Conservation (phyloP, 2,329 filamentous ascomycete species). For the Colletotrichum chrysophilum region DNA sequence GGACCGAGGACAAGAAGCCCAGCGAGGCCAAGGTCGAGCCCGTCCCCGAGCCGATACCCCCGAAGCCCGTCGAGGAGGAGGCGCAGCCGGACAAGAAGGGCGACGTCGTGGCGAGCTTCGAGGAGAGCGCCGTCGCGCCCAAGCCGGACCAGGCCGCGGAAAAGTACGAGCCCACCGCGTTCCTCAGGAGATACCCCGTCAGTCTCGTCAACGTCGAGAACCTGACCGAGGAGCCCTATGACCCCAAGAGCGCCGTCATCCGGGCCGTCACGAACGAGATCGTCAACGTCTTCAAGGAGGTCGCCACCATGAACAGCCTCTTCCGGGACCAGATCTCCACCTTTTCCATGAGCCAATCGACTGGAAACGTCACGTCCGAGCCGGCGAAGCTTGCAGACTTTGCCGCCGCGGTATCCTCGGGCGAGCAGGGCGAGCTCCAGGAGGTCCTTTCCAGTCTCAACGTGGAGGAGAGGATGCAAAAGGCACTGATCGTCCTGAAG, state of each 20-base stretch:
- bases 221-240: constrained; percentile 84
- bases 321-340: constrained; percentile 98
- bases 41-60: constrained; percentile 64
- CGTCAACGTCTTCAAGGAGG: constrained; percentile 98
- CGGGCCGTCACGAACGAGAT: constrained; percentile 96
- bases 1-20: constrained; percentile 55
- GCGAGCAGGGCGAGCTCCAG: constrained; percentile 90
- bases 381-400: constrained; percentile 96
- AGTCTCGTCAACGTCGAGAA: constrained; percentile 97
- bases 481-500: constrained; percentile 90
- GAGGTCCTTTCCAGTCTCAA: constrained; percentile 89
- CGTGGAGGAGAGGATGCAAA: constrained; percentile 90
- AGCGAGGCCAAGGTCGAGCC: constrained; percentile 53
- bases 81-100: constrained; percentile 74
- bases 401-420: constrained; percentile 93
- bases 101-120: constrained; percentile 96
- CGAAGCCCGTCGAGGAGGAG: constrained; percentile 58
- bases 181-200: constrained; percentile 89
- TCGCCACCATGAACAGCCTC: constrained; percentile 89
- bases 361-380: constrained; percentile 93
- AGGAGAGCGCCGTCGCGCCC: constrained; percentile 75
- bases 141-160: constrained; percentile 55
- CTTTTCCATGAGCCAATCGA: constrained; percentile 93
- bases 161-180: constrained; percentile 86
- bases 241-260: constrained; percentile 88